Evolutionary conservation across 805 yeast genomes (phyloP).

Genomic region (Debaryomyces castellii): DNA sequence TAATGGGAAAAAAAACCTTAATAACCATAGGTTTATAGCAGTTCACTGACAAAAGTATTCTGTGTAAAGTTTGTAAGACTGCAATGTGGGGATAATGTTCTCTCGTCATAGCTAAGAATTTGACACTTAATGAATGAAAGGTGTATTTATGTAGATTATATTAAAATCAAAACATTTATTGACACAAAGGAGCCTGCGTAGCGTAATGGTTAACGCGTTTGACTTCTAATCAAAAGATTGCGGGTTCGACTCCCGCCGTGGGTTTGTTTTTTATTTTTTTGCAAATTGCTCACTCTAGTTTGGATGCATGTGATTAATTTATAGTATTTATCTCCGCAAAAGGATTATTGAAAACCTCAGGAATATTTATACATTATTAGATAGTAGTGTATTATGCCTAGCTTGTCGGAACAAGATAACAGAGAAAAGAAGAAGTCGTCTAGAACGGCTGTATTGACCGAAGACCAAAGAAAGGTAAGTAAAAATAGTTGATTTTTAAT

Average conservation of each 20-base stretch:
- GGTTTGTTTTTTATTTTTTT: constrained; percentile 24
- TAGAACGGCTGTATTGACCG: constrained; percentile 30
- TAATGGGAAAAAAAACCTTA: too few relatives aligned
- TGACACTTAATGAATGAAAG: too few relatives aligned
- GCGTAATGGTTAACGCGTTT: constrained; percentile 70
- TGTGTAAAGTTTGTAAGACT: too few relatives aligned
- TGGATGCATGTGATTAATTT: not conserved
- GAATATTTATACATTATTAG: too few relatives aligned
- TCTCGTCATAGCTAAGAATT: too few relatives aligned
- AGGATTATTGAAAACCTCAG: not conserved
- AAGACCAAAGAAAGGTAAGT: constrained; percentile 37
- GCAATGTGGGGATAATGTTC: too few relatives aligned
- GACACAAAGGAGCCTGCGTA: constrained; percentile 28
- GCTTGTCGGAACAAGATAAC: not conserved
- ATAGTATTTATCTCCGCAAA: not conserved
- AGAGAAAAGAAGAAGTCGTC: constrained; percentile 15
- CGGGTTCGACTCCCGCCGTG: constrained; percentile 61
- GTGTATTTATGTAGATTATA: too few relatives aligned
- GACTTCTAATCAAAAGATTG: constrained; percentile 66
- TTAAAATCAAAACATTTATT: too few relatives aligned
- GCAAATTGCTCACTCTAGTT: not conserved
- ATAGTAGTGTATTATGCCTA: too few relatives aligned
- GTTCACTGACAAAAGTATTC: too few relatives aligned
- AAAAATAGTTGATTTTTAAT: not conserved
- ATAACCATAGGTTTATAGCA: too few relatives aligned